phyloP scores from a whole-genome alignment of 345 rosid species.

The Gynandropsis gynandra region DNA sequence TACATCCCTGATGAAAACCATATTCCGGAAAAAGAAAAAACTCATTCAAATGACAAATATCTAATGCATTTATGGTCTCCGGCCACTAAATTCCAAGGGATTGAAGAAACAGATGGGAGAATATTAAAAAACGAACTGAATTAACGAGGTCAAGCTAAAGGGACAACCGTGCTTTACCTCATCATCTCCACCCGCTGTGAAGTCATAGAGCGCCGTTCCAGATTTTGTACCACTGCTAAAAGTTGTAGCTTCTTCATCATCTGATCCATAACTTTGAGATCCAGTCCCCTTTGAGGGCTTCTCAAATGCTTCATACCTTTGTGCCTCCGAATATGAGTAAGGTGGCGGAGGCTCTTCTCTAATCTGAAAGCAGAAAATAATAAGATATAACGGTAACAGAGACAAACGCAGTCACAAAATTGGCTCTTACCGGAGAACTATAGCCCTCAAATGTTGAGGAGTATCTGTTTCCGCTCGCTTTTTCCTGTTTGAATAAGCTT shows the following conservation, averaged over 20 bases:
- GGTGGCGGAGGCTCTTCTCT: slow-evolving; percentile 97
- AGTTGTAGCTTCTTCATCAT: slow-evolving; percentile 50
- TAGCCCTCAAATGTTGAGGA: slow-evolving; percentile 54
- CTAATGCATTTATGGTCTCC: not conserved
- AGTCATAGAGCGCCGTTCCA: slow-evolving; percentile 91
- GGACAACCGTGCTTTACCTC: slow-evolving; percentile 42
- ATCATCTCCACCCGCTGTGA: slow-evolving; percentile 98
- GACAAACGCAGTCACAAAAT: slow-evolving; percentile 10
- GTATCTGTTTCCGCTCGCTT: slow-evolving; percentile 47
- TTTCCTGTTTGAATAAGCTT: slow-evolving; percentile 42
- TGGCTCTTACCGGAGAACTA: slow-evolving; percentile 59
- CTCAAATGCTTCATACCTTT: slow-evolving; percentile 61
- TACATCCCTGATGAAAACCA: no score
- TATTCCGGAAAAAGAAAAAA: no score
- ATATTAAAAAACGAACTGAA: no score
- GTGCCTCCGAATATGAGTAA: slow-evolving; percentile 55
- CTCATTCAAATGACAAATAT: not conserved
- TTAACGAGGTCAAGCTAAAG: no score
- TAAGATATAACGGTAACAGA: slow-evolving; percentile 8
- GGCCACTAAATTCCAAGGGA: not conserved
- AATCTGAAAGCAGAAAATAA: slow-evolving; percentile 38
- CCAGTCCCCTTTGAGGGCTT: slow-evolving; percentile 59
- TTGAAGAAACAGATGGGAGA: not conserved
- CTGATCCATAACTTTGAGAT: slow-evolving; percentile 58
- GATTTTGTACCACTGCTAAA: slow-evolving; percentile 40